A percentile compares a stretch with the other conserved stretches of the same genome.
These are phyloP conservation scores for Amanita pallidorosea DNA, from an alignment of 768 basidiomycete species.

Conservation along the genomic window DNA sequence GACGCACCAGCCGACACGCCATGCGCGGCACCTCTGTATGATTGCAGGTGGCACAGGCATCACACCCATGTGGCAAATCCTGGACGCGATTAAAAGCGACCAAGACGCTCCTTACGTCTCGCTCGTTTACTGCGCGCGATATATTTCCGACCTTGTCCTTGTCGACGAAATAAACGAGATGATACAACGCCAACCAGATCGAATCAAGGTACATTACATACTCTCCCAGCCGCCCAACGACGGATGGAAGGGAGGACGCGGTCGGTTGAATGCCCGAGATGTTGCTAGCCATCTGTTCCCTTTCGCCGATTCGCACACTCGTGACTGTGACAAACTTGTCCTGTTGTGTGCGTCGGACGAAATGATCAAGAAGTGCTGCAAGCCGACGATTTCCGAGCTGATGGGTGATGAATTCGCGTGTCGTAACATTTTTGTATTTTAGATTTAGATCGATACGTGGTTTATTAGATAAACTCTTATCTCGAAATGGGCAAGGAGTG, in stretches of 20 bases:
- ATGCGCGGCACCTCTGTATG: conserved; percentile 34
- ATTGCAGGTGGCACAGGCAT: conserved; percentile 52
- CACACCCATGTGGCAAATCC: conserved; percentile 48
- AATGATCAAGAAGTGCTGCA: neutral
- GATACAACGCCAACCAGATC: neutral
- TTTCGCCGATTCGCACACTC: neutral
- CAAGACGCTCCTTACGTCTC: conserved; percentile 70
- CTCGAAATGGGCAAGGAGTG: too few relatives aligned
- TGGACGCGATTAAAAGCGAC: conserved; percentile 62
- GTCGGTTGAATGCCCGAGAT: neutral
- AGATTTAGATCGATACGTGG: too few relatives aligned
- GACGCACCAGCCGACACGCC: conserved; percentile 23
- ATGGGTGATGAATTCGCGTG: neutral
- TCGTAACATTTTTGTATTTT: neutral
- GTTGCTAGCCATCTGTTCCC: neutral
- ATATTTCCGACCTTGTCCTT: neutral
- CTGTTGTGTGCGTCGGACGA: neutral
- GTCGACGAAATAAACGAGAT: neutral
- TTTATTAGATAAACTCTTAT: too few relatives aligned
- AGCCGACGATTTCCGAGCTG: conserved; percentile 1
- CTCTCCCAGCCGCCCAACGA: neutral
- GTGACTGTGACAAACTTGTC: neutral
- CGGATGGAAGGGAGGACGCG: neutral
- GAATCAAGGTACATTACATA: neutral
- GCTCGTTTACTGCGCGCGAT: conserved; percentile 56